Base-by-base conservation (phyloP, 106 monocot genomes). In the Acanthochlamys bracteata region DNA sequence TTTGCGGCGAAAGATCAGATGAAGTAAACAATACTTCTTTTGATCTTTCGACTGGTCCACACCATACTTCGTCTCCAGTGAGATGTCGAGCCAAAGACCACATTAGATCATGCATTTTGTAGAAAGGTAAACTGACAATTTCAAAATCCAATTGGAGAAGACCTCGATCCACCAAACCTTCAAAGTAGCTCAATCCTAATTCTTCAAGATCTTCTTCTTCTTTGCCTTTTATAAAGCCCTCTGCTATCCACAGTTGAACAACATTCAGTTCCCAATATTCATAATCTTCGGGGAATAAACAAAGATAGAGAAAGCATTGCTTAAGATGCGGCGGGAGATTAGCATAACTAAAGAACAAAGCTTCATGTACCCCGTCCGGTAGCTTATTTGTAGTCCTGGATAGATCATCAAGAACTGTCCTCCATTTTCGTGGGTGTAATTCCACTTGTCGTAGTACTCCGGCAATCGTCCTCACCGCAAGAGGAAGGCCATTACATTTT, bases 51-150 rank as follows among this genome's bases (percentile, higher is more conserved):
- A 24, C 21, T 17, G 76, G 57, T 0, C 51, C 72, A 7, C 40
- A 42, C 16, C 51, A 64, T 11, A 7, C 56, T 25, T 81, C 81
- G 24, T 60, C 69, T 39, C 24, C 14, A 1, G 69, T 25, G 8
- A 77, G 61, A n/a, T 39, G 60, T 25, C 61, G 55, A 39, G 61
- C 77, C 20, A 78, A 51, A 49, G 73, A 59, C 10, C 58, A 42
- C 13, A 83, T 3, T 24, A 67, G 20, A 60, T 78, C 71, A 61
- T 75, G 78, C 78, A 83, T 63, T 25, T 41, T 78, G 66, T 60
- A 78, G 15, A 20, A 21, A 11, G 27, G 4, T 10, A 4, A 41
- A 46, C 39, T 53, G 17, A 55, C 17, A n/a, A 1, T n/a, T 25
- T 19, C 24, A 8, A 22, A n/a, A 14, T 70, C 24, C 15, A 61